These are phyloP conservation scores for Zymoseptoria pseudotritici DNA, from an alignment of 2,329 filamentous ascomycete species.

Conservation along the genomic window DNA sequence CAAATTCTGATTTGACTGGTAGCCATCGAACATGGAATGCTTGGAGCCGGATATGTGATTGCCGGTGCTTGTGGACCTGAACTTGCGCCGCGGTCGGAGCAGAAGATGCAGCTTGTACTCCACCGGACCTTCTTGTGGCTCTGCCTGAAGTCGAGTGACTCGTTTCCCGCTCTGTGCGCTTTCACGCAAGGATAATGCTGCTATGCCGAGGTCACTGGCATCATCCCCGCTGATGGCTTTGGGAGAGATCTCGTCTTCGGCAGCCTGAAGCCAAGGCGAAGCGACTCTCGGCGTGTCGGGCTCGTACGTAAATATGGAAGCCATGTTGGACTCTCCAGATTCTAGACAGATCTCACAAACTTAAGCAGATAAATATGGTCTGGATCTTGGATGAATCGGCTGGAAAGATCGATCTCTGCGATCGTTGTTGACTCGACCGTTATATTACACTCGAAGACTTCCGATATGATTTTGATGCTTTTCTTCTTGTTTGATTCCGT, in stretches of 20 bases:
- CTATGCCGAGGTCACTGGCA: conserved; percentile 3
- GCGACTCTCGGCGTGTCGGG: conserved; percentile 78
- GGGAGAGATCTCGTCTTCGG: background rate
- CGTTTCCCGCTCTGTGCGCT: conserved; percentile 6
- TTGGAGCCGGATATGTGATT: conserved; percentile 46
- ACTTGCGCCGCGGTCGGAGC: conserved; percentile 67
- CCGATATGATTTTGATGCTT: background rate
- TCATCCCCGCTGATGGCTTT: background rate
- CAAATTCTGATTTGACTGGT: conserved; percentile 10
- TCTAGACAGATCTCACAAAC: background rate
- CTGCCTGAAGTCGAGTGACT: conserved; percentile 72
- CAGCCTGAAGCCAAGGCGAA: conserved; percentile 70
- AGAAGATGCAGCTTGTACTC: conserved; percentile 96
- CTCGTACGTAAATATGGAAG: conserved; percentile 93
- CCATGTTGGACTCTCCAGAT: conserved; percentile 50
- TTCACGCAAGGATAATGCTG: conserved; percentile 8
- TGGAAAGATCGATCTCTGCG: background rate
- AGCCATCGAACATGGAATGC: conserved; percentile 33
- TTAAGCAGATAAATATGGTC: background rate
- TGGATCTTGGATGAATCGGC: background rate
- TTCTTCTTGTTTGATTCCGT: conserved; percentile 21
- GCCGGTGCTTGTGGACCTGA: conserved; percentile 62
- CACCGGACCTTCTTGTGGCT: conserved; percentile 87
- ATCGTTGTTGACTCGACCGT: background rate
- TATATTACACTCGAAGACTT: background rate